Conservation (phyloP, 306 rosid genomes). For the Malus sieversii region DNA sequence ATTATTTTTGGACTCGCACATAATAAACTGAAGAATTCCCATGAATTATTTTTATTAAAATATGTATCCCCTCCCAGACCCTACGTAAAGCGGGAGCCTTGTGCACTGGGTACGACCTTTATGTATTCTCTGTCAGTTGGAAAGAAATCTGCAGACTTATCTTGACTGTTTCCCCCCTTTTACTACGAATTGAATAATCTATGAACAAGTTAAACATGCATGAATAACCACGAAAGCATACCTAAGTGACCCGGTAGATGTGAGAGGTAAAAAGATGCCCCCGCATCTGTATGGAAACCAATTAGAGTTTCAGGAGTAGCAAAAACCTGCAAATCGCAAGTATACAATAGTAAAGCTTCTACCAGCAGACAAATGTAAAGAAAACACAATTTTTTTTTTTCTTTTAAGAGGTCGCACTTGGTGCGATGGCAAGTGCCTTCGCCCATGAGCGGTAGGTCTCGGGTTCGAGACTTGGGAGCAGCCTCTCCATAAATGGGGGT, state of each 20-base stretch:
- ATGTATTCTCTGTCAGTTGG: not conserved
- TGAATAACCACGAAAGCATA: conserved; percentile 24
- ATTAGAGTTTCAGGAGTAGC: conserved; percentile 91
- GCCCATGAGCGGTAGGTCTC: too few species aligned
- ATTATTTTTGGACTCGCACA: not conserved
- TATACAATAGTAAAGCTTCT: not conserved
- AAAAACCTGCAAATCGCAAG: conserved; percentile 49
- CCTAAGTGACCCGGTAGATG: conserved; percentile 86
- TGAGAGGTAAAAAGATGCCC: conserved; percentile 87
- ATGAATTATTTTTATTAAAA: not conserved
- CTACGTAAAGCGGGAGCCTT: too few species aligned
- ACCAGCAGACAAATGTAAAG: not conserved
- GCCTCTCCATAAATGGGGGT: too few species aligned
- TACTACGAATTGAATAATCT: not conserved
- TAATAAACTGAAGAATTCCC: not conserved
- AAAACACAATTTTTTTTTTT: not conserved
- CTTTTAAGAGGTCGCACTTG: too few species aligned
- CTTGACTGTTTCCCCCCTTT: not conserved
- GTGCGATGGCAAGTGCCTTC: too few species aligned
- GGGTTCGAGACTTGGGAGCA: too few species aligned
- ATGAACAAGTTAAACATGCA: conserved; percentile 1
- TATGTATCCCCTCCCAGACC: too few species aligned
- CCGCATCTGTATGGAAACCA: conserved; percentile 98
- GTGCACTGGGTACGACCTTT: too few species aligned
- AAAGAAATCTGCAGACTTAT: too few species aligned